A percentile compares a stretch with the other conserved stretches of the same genome.
phyloP scores from a whole-genome alignment of 2,329 filamentous ascomycete genomes.

The Claviceps monticola region DNA sequence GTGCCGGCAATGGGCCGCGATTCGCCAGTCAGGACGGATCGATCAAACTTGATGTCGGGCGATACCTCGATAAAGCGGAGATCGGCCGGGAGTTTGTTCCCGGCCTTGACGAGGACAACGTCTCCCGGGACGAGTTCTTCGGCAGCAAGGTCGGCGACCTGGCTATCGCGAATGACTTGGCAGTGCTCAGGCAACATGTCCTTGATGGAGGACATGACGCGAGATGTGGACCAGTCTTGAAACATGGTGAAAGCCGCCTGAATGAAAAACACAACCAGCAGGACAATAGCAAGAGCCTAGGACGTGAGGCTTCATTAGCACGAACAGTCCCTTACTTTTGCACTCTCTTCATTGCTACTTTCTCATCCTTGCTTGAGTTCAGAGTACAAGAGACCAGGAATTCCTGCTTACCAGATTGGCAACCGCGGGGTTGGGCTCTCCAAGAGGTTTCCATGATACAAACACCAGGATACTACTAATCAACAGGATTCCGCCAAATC shows the following conservation, averaged over 20 bases:
- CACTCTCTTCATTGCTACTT: neutral
- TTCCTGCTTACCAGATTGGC: slow-evolving; percentile 39
- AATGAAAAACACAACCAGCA: slow-evolving; percentile 54
- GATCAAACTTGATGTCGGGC: slow-evolving; percentile 57
- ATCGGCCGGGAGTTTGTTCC: slow-evolving; percentile 63
- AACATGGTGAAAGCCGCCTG: slow-evolving; percentile 57
- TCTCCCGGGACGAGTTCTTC: slow-evolving; percentile 59
- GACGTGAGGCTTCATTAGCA: neutral
- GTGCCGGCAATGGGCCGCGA: slow-evolving; percentile 49
- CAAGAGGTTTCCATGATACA: slow-evolving; percentile 62
- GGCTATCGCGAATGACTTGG: slow-evolving; percentile 47
- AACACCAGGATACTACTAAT: slow-evolving; percentile 59
- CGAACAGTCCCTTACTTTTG: neutral
- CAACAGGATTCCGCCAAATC: slow-evolving; percentile 60
- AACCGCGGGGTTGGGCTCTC: slow-evolving; percentile 46
- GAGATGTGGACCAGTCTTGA: slow-evolving; percentile 63
- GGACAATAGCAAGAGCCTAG: slow-evolving; percentile 54
- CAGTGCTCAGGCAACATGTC: slow-evolving; percentile 67
- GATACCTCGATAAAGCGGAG: slow-evolving; percentile 56
- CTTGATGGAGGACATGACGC: slow-evolving; percentile 68
- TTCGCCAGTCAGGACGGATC: slow-evolving; percentile 58
- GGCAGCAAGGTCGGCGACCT: slow-evolving; percentile 33
- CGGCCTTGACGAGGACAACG: slow-evolving; percentile 51
- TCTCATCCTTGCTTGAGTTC: neutral
- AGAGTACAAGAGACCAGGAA: no score